Evolutionary conservation across 1,284 basidiomycete genomes (phyloP), one percentile per base, ranked within the genome.

Genomic region (Ustilago shanxiensis): DNA sequence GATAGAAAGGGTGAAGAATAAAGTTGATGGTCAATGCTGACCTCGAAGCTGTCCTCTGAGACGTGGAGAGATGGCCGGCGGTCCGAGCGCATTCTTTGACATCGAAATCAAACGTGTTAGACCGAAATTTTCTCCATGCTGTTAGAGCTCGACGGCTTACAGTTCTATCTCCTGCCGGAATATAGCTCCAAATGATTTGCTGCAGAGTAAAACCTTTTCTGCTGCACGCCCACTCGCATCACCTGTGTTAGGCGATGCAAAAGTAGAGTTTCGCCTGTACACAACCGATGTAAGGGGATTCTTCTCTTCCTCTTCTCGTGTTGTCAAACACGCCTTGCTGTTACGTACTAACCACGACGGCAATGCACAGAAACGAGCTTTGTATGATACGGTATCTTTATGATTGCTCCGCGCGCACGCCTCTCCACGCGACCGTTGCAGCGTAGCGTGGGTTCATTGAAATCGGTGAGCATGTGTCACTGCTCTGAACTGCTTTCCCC

Each of bases 241-340:
- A n/a, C 8, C 22, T 5, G 44, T 7, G 8, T n/a, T 8, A 20
- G 11, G n/a, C n/a, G 44, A n/a, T 5, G 6, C 44, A 20, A 45
- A 7, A 22, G 44, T 45, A 45, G 44, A 45, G 44, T 45, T 45
- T 45, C n/a, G 44, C 44, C 44, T 20, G 22, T 22, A 16, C n/a
- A 20, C 44, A 45, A 45, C 44, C 44, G 44, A 45, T 45, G 44
- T 45, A 45, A 45, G 44, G 44, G 22, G 44, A 11, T 33, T 11
- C 44, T 45, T 22, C 22, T n/a, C 22, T 14, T 41, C 39, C n/a
- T 37, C 13, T 45, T 45, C 7, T 45, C 22, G 44, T 45, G 44
- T 22, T 45, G 44, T n/a, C 22, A n/a, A n/a, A 16, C 35, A 37
- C 7, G 35, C 14, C 13, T 37, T 5, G 6, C 35, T 37, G 35